These are phyloP conservation scores for Globisporangium viniferum DNA, from an alignment of 352 stramenopile genomes.

Conservation along the genomic window DNA sequence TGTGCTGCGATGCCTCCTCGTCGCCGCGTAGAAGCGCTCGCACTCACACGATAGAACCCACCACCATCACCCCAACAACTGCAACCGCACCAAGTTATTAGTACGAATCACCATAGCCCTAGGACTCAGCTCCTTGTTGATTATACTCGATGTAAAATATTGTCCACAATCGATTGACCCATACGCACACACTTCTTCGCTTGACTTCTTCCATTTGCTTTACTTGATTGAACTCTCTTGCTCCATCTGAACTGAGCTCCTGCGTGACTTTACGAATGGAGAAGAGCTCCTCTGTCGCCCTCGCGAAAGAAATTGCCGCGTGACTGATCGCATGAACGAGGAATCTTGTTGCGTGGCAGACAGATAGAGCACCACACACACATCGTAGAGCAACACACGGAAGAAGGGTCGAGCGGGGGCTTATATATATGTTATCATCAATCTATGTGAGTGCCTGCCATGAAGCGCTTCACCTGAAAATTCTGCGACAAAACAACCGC, in stretches of 20 bases:
- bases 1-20: slow-evolving; percentile 52
- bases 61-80: neutral
- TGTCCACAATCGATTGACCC: slow-evolving; percentile 18
- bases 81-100: slow-evolving; percentile 7
- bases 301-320: neutral
- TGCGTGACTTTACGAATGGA: neutral
- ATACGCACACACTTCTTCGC: neutral
- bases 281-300: neutral
- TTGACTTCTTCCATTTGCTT: neutral
- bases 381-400: neutral
- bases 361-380: neutral
- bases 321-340: neutral
- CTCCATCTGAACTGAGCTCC: neutral
- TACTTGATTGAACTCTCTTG: neutral
- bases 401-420: neutral
- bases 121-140: slow-evolving; percentile 16
- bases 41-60: slow-evolving; percentile 14
- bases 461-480: slow-evolving; percentile 3
- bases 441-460: slow-evolving; percentile 2
- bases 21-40: slow-evolving; percentile 20
- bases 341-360: neutral
- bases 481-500: slow-evolving; percentile 5
- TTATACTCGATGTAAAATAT: slow-evolving; percentile 23
- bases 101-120: slow-evolving; percentile 8
- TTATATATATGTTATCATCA: slow-evolving; percentile 9